Conservation (phyloP, 2,329 filamentous ascomycete genomes). For the Teratosphaeria zuluensis region DNA sequence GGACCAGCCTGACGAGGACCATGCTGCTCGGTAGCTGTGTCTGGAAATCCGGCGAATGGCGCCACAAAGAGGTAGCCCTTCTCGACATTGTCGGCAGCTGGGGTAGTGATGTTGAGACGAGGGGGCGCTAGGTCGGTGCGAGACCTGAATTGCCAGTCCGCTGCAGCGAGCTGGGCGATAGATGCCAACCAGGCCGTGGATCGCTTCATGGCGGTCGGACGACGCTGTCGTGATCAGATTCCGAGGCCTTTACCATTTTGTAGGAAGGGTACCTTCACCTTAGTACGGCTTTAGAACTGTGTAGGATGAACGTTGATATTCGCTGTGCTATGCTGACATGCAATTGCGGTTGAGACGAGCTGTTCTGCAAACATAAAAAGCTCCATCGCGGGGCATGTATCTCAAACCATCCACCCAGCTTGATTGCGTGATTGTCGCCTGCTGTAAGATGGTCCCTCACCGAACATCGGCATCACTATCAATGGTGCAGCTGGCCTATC, state of each 20-base stretch:
- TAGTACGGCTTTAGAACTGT: neutral
- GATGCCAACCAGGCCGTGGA: neutral
- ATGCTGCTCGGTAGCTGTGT: neutral
- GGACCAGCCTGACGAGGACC: conserved; percentile 19
- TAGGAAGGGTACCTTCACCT: neutral
- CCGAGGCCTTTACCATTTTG: neutral
- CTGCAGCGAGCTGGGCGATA: neutral
- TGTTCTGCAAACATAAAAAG: neutral
- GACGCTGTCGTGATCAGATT: neutral
- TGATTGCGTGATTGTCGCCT: neutral
- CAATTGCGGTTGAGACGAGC: neutral
- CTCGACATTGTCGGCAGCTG: neutral
- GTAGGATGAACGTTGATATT: neutral
- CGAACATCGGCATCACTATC: neutral
- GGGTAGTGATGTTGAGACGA: neutral
- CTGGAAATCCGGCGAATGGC: neutral
- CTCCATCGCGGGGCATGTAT: neutral
- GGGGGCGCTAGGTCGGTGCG: neutral
- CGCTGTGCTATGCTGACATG: neutral
- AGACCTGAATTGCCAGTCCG: neutral
- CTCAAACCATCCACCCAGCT: neutral
- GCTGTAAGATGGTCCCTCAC: neutral
- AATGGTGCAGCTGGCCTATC: neutral
- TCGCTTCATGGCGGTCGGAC: neutral
- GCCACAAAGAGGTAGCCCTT: neutral